A percentile compares a stretch with the other conserved stretches of the same genome.
phyloP scores from a whole-genome alignment of 805 yeast species.

The Candida tammaniensis region DNA sequence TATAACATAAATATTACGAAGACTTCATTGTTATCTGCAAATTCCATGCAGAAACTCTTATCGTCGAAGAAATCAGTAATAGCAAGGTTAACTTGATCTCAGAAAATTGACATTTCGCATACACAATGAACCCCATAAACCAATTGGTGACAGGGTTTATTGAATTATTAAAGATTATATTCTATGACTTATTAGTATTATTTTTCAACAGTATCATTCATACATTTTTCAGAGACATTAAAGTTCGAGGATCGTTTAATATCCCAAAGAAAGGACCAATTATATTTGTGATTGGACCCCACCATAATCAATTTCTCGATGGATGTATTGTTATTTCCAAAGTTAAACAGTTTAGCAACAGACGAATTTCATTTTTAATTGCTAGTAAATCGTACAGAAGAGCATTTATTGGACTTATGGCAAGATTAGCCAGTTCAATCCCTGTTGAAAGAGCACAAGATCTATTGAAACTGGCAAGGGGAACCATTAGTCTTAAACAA shows the following conservation, averaged over 20 bases:
- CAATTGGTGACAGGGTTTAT: too few species aligned
- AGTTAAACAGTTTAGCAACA: constrained; percentile 27
- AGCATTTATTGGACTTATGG: constrained; percentile 29
- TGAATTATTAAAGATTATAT: too few species aligned
- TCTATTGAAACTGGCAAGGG: constrained; percentile 25
- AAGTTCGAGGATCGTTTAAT: constrained; percentile 35
- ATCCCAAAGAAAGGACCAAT: constrained; percentile 37
- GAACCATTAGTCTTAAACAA: constrained; percentile 21
- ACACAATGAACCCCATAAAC: too few species aligned
- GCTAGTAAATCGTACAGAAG: constrained; percentile 36
- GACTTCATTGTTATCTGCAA: too few species aligned
- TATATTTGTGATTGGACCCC: constrained; percentile 42
- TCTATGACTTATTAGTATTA: constrained; percentile 27
- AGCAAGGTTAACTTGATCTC: too few species aligned
- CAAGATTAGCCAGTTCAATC: constrained; percentile 33
- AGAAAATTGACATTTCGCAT: too few species aligned
- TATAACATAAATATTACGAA: too few species aligned
- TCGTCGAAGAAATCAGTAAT: too few species aligned
- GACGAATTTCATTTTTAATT: constrained; percentile 34
- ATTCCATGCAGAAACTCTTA: too few species aligned
- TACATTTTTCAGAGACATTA: constrained; percentile 41
- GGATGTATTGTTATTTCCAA: constrained; percentile 36
- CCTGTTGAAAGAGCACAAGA: constrained; percentile 46
- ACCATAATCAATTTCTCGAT: constrained; percentile 42
- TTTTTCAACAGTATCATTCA: constrained; percentile 34